phyloP scores from a whole-genome alignment of 805 yeast genomes.

The Sugiyamaella lignohabitans region DNA sequence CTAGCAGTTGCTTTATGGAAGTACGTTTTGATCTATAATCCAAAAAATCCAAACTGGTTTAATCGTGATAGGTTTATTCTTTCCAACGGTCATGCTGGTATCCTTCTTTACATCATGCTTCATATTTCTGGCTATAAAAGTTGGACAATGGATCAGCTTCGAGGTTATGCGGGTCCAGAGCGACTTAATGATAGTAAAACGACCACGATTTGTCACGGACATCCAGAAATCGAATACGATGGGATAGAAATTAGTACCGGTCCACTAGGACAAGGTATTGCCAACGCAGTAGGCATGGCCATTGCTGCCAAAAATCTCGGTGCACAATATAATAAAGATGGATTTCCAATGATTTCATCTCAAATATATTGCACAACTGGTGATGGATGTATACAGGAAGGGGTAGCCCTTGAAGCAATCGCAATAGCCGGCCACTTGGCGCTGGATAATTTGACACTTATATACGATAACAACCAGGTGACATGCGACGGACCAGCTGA shows the following conservation, averaged over 20 bases:
- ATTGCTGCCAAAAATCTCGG: slow-evolving; percentile 34
- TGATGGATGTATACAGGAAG: slow-evolving; percentile 40
- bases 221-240: slow-evolving; percentile 36
- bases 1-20: slow-evolving; percentile 36
- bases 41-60: slow-evolving; percentile 31
- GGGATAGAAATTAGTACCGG: slow-evolving; percentile 33
- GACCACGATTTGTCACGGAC: slow-evolving; percentile 33
- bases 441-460: slow-evolving; percentile 33
- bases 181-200: slow-evolving; percentile 8
- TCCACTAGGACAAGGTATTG: slow-evolving; percentile 39
- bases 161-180: slow-evolving; percentile 30
- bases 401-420: slow-evolving; percentile 36
- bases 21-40: slow-evolving; percentile 30
- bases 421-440: slow-evolving; percentile 37
- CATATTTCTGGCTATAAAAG: slow-evolving; percentile 35
- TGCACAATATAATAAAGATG: slow-evolving; percentile 34
- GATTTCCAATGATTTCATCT: slow-evolving; percentile 28
- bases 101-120: slow-evolving; percentile 30
- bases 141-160: slow-evolving; percentile 33
- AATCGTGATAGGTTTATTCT: slow-evolving; percentile 37
- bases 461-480: slow-evolving; percentile 37
- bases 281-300: slow-evolving; percentile 38
- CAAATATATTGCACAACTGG: slow-evolving; percentile 34
- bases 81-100: slow-evolving; percentile 36
- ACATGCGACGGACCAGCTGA: slow-evolving; percentile 36